Base-by-base conservation (phyloP, 163 green algal species). In the Scenedesmus sp. region DNA sequence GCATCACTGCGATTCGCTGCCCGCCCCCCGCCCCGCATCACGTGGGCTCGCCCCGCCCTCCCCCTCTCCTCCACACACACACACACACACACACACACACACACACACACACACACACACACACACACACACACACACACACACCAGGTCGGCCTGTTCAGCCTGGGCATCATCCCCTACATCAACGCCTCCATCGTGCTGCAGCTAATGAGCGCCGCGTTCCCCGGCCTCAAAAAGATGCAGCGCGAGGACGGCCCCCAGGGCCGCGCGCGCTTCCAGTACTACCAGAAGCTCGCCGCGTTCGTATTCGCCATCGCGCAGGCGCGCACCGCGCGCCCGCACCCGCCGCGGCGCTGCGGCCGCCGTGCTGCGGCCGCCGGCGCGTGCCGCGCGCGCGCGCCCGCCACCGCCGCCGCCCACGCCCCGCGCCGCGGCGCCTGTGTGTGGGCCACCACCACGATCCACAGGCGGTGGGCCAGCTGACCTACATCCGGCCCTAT, bases 141-240 rank as follows among this genome's bases (percentile, higher is more conserved):
- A n/a, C 14, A 26, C 20, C 47, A 94, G 69, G 92, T 99, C 5
- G 95, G 95, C 31, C 83, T 99, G 14, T 99, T 99, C 84, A 96
- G 90, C 14, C 90, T 98, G n/a, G 92, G 96, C 66, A 99, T 99
- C 84, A 96, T 99, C 72, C 96, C 95, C 34, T 98, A 97, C 92
- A 99, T 99, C 92, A 99, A 99, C 84, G 90, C 94, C 14, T 97
- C 91, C 80, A 99, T 99, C 87, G 87, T 99, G 36, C 89, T 98
- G 36, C 93, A 97, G 87, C 92, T 98, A 54, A 88, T 98, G 48
- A 82, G 89, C 18, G 92, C 92, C 2, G 91, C 91, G 26, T 98
- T 98, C 82, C 94, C 94, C 22, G 80, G 69, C 0, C 87, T 98
- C 14, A 98, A 98, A 84, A 97, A 97, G 85, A 87, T 98, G 79